Conservation (phyloP, 345 rosid species). For the Tarenaya hassleriana region DNA sequence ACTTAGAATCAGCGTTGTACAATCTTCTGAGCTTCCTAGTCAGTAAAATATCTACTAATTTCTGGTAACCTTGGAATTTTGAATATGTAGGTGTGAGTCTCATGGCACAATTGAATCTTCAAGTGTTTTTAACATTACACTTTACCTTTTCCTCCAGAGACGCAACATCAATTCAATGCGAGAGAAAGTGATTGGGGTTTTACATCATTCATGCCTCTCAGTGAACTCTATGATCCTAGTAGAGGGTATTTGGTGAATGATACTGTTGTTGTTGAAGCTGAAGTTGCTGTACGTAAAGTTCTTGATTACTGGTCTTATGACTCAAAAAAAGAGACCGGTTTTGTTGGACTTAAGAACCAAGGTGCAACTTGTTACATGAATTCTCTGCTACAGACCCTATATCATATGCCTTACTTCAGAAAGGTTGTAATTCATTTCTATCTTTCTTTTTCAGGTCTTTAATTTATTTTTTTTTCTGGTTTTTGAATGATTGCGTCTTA, state of each 20-base stretch:
- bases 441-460: constrained; percentile 11
- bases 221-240: constrained; percentile 77
- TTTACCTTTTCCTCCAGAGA: constrained; percentile 45
- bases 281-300: constrained; percentile 78
- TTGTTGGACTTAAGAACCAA: constrained; percentile 96
- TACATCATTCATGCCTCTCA: constrained; percentile 90
- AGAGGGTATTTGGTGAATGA: constrained; percentile 83
- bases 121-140: constrained; percentile 2
- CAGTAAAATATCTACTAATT: no score
- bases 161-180: constrained; percentile 91
- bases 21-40: no score
- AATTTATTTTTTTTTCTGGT: not conserved
- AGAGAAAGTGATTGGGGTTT: constrained; percentile 99
- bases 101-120: no score
- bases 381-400: constrained; percentile 84
- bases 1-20: not conserved
- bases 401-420: constrained; percentile 89
- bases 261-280: constrained; percentile 79
- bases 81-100: no score
- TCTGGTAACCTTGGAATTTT: no score
- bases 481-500: constrained; percentile 15
- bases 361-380: constrained; percentile 99
- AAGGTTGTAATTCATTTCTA: constrained; percentile 44
- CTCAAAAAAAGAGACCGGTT: constrained; percentile 97
- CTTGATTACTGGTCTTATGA: constrained; percentile 92